Percentiles rank a stretch among this genome's conserved stretches.
These are phyloP conservation scores for Glycyrrhiza uralensis DNA, from an alignment of 306 rosid genomes.

Conservation along the genomic window DNA sequence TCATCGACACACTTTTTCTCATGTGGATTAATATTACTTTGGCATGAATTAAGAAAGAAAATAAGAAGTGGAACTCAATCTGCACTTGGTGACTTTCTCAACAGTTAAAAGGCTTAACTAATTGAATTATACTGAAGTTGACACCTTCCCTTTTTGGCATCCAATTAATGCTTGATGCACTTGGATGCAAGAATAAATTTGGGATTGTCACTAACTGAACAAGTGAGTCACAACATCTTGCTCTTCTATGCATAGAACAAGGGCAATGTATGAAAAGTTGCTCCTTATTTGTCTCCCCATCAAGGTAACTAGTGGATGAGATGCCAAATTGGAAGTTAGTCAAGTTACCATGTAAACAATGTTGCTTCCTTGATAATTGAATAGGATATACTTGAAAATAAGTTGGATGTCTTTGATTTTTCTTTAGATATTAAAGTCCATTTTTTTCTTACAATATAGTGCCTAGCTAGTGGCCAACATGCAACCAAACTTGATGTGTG, in stretches of 20 bases:
- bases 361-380: not conserved
- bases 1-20: not conserved
- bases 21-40: not conserved
- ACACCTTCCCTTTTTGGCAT: too few species aligned
- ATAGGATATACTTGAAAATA: not conserved
- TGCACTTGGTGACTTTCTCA: too few species aligned
- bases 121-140: too few species aligned
- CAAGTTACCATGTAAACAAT: not conserved
- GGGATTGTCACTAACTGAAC: not conserved
- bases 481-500: too few species aligned
- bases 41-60: not conserved
- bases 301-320: not conserved
- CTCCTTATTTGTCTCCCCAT: not conserved
- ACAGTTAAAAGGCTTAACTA: not conserved
- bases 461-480: slow-evolving; percentile 2
- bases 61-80: not conserved
- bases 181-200: too few species aligned
- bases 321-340: not conserved
- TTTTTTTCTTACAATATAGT: not conserved
- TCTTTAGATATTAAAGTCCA: not conserved
- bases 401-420: not conserved
- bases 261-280: not conserved
- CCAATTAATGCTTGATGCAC: too few species aligned
- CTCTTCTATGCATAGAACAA: not conserved
- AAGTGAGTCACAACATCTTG: not conserved